phyloP scores from a whole-genome alignment of 371 early-diverging fungal genomes.

The Rhizopus microsporus region DNA sequence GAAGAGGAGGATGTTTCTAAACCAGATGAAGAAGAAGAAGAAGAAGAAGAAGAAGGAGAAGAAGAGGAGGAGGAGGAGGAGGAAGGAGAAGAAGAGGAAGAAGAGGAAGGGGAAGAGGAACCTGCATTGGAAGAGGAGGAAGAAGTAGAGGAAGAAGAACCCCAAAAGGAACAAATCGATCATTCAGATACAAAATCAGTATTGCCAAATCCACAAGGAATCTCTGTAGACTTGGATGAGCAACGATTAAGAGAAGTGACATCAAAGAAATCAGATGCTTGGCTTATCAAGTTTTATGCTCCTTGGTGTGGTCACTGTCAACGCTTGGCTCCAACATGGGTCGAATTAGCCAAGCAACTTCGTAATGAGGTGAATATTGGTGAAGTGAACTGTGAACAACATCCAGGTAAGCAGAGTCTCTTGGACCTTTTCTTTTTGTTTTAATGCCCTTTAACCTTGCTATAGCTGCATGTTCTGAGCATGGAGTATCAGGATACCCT shows the following conservation, averaged over 20 bases:
- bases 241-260: conserved; percentile 20
- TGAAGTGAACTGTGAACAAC: conserved; percentile 78
- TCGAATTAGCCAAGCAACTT: conserved; percentile 62
- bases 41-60: conserved; percentile 5
- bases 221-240: conserved; percentile 31
- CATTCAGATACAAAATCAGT: not conserved
- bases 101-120: not conserved
- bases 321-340: conserved; percentile 78
- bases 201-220: conserved; percentile 34
- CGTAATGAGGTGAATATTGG: conserved; percentile 78
- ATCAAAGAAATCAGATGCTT: conserved; percentile 14
- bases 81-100: not conserved
- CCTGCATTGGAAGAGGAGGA: not conserved
- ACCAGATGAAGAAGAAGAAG: conserved; percentile 1
- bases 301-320: conserved; percentile 92
- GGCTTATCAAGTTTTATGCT: conserved; percentile 83
- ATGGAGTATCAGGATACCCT: conserved; percentile 78
- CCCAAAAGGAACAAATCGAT: not conserved
- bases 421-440: not conserved
- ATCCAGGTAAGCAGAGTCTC: conserved; percentile 38
- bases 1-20: not conserved
- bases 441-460: not conserved
- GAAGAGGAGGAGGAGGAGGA: conserved; percentile 2
- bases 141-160: conserved; percentile 1
- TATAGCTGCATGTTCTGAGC: conserved; percentile 53